Evolutionary conservation across 208 protist genomes (phyloP).

Genomic region (Wallacemonas rigidus): DNA sequence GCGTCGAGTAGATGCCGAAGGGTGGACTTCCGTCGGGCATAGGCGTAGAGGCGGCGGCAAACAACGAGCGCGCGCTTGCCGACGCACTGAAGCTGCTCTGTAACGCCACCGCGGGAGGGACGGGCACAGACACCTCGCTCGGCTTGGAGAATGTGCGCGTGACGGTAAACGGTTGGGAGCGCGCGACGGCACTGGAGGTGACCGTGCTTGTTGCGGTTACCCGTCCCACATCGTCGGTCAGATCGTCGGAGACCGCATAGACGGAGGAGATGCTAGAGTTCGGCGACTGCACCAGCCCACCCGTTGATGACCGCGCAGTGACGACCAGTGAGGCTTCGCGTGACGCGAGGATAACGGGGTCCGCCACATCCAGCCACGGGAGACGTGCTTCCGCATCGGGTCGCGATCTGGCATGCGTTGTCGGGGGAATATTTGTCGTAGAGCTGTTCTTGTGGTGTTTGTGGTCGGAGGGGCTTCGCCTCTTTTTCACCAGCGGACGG

Average conservation of each 20-base stretch:
- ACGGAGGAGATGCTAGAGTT: conserved; percentile 16
- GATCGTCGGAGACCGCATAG: conserved; percentile 11
- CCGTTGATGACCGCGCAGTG: background rate
- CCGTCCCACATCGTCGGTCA: background rate
- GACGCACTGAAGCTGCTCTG: background rate
- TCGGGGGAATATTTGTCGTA: background rate
- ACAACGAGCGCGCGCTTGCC: background rate
- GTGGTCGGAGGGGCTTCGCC: background rate
- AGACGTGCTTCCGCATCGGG: background rate
- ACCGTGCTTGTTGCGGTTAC: background rate
- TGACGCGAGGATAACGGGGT: background rate
- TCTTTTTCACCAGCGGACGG: background rate
- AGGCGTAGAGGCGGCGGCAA: background rate
- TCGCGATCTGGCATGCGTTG: background rate
- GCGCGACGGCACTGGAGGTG: conserved; percentile 1
- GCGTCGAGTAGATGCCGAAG: conserved; percentile 13
- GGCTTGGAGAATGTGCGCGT: conserved; percentile 13
- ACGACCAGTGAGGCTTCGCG: background rate
- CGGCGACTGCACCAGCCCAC: conserved; percentile 2
- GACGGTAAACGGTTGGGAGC: conserved; percentile 9
- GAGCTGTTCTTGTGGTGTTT: background rate
- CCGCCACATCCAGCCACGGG: conserved; percentile 2
- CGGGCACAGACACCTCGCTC: background rate
- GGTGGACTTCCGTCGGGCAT: conserved; percentile 8
- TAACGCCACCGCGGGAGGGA: background rate